phyloP scores from a whole-genome alignment of 768 basidiomycete genomes.

The Asterophora parasitica region DNA sequence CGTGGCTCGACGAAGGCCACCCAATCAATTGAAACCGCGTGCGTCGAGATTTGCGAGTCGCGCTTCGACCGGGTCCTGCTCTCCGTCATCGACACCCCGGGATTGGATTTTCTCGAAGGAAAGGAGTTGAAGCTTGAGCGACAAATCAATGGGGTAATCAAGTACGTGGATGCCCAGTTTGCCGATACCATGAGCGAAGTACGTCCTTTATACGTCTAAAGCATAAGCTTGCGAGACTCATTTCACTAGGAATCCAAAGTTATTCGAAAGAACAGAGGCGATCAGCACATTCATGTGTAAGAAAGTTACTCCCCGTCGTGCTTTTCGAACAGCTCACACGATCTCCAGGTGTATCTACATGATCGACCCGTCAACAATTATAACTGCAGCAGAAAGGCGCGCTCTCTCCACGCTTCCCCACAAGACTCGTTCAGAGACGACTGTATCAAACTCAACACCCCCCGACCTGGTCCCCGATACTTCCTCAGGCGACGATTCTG shows the following conservation, averaged over 20 bases:
- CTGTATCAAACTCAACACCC: conserved; percentile 47
- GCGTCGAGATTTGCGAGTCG: conserved; percentile 80
- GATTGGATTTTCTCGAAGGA: conserved; percentile 69
- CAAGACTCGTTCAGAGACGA: conserved; percentile 63
- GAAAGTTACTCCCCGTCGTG: conserved; percentile 22
- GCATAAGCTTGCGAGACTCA: conserved; percentile 1
- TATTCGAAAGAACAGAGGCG: conserved; percentile 78
- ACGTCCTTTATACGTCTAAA: conserved; percentile 15
- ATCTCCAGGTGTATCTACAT: conserved; percentile 71
- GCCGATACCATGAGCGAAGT: conserved; percentile 88
- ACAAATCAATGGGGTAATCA: conserved; percentile 69
- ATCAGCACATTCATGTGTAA: conserved; percentile 87
- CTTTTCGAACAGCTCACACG: conserved; percentile 11
- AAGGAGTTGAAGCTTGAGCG: conserved; percentile 75
- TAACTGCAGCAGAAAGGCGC: conserved; percentile 48
- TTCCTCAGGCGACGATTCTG: conserved; percentile 44
- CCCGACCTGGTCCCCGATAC: conserved; percentile 54
- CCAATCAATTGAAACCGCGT: conserved; percentile 58
- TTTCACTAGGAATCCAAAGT: conserved; percentile 77
- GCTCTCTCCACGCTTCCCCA: conserved; percentile 43
- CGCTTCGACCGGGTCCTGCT: conserved; percentile 74
- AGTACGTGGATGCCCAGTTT: conserved; percentile 76
- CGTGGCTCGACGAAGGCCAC: conserved; percentile 58
- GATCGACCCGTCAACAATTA: conserved; percentile 72
- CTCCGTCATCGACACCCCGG: conserved; percentile 83